Evolutionary conservation across 2,329 filamentous ascomycete species (phyloP).

Genomic region (Ophiostoma australiae): DNA sequence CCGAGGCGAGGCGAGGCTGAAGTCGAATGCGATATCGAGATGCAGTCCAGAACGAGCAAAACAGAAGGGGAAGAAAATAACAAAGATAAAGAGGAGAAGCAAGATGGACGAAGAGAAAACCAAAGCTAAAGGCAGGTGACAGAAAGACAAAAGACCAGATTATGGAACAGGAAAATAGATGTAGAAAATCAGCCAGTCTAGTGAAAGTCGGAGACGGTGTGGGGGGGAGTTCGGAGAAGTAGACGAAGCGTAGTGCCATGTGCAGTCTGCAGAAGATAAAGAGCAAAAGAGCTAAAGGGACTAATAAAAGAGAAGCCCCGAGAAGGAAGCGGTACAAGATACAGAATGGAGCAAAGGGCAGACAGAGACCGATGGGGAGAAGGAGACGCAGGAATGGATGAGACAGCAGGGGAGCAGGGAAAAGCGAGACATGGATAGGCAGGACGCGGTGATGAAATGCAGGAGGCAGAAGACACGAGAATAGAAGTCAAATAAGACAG

Average conservation of each 20-base stretch:
- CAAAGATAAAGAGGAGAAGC: background rate
- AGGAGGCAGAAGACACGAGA: background rate
- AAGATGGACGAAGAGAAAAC: slow-evolving; percentile 1
- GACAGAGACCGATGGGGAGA: background rate
- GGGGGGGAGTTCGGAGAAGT: background rate
- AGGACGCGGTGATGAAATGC: slow-evolving; percentile 22
- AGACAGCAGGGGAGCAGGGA: slow-evolving; percentile 12
- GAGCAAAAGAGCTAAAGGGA: slow-evolving; percentile 2
- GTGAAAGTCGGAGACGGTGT: slow-evolving; percentile 3
- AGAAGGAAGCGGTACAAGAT: background rate
- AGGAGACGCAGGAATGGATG: slow-evolving; percentile 1
- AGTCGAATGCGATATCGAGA: background rate
- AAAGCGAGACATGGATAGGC: slow-evolving; percentile 23
- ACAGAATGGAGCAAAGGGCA: background rate
- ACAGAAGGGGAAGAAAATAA: background rate
- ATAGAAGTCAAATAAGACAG: background rate
- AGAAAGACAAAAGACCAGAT: slow-evolving; percentile 2
- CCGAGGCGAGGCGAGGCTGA: background rate
- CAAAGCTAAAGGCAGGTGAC: background rate
- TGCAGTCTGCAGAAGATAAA: slow-evolving; percentile 1
- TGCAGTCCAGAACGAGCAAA: background rate
- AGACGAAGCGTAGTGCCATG: background rate
- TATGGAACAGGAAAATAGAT: background rate
- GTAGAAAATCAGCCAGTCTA: background rate
- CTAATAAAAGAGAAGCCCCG: slow-evolving; percentile 8